These are phyloP conservation scores for Coemansia sp. DNA, from an alignment of 192 early-diverging fungal genomes.

Conservation along the genomic window DNA sequence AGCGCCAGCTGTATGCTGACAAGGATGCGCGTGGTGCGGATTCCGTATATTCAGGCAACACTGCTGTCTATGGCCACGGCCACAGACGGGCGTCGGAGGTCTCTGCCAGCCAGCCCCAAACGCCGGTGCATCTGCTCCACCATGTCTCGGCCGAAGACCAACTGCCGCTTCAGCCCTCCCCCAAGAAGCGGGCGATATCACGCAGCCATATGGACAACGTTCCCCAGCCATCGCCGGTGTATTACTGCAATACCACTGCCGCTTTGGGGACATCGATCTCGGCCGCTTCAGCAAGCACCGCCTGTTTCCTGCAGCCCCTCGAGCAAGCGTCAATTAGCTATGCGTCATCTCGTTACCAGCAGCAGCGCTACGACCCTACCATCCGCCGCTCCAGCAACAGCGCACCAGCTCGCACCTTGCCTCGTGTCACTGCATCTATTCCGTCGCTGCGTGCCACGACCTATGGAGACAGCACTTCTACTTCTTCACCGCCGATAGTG, in stretches of 20 bases:
- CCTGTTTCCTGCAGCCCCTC: slow-evolving; percentile 41
- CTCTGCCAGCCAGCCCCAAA: neutral
- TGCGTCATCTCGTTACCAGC: slow-evolving; percentile 38
- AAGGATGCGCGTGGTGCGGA: too few relatives aligned
- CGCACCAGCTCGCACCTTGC: neutral
- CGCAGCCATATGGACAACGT: slow-evolving; percentile 37
- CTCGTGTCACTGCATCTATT: slow-evolving; percentile 29
- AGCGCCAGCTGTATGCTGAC: slow-evolving; percentile 2
- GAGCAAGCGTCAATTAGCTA: slow-evolving; percentile 26
- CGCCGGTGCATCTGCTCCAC: too few relatives aligned
- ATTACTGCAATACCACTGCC: slow-evolving; percentile 11
- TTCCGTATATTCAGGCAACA: too few relatives aligned
- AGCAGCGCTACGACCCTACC: slow-evolving; percentile 42
- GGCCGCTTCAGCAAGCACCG: slow-evolving; percentile 15
- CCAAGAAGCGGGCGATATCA: slow-evolving; percentile 51
- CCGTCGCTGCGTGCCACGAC: slow-evolving; percentile 26
- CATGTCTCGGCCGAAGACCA: slow-evolving; percentile 31
- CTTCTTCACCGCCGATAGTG: neutral
- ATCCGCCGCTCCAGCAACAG: slow-evolving; percentile 1
- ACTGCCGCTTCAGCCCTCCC: slow-evolving; percentile 28
- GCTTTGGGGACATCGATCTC: slow-evolving; percentile 8
- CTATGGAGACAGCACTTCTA: neutral
- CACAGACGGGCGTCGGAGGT: neutral
- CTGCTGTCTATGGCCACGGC: too few relatives aligned
- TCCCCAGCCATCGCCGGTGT: slow-evolving; percentile 45